Evolutionary conservation across 2,329 filamentous ascomycete species (phyloP).

Genomic region (Myrmaecium sp.): DNA sequence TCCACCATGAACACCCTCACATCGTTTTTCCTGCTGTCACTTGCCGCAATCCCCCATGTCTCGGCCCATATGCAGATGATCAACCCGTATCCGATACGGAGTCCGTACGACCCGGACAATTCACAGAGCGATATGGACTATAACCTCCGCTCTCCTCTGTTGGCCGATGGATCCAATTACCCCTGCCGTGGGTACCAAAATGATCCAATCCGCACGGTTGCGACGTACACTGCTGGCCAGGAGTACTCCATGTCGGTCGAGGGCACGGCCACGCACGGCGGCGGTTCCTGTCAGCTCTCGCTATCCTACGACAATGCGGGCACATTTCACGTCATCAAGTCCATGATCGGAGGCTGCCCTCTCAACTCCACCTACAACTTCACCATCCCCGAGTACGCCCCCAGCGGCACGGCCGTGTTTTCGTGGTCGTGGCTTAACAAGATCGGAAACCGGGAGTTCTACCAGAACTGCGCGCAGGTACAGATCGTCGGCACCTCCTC

Average conservation of each 20-base stretch:
- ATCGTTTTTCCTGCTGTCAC: too few species aligned
- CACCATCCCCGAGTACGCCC: conserved; percentile 45
- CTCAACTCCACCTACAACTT: conserved; percentile 42
- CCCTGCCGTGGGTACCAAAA: conserved; percentile 54
- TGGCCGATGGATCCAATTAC: conserved; percentile 44
- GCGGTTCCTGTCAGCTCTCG: conserved; percentile 61
- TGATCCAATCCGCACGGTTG: conserved; percentile 25
- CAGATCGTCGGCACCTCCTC: conserved; percentile 32
- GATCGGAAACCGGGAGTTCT: conserved; percentile 65
- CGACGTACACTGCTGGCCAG: conserved; percentile 44
- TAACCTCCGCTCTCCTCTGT: conserved; percentile 53
- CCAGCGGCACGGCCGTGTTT: conserved; percentile 44
- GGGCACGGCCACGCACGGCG: conserved; percentile 44
- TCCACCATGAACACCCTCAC: too few species aligned
- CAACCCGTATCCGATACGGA: conserved; percentile 36
- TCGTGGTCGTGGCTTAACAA: conserved; percentile 60
- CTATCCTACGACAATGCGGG: conserved; percentile 56
- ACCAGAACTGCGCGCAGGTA: conserved; percentile 70
- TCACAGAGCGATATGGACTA: conserved; percentile 41
- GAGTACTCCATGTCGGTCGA: conserved; percentile 46
- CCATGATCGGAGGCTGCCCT: conserved; percentile 42
- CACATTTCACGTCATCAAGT: conserved; percentile 52
- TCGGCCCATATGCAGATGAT: conserved; percentile 41
- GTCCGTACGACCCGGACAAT: conserved; percentile 30
- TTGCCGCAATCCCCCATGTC: too few species aligned